phyloP scores from a whole-genome alignment of 2,329 filamentous ascomycete species.

The Phyllosticta paracitricarpa region DNA sequence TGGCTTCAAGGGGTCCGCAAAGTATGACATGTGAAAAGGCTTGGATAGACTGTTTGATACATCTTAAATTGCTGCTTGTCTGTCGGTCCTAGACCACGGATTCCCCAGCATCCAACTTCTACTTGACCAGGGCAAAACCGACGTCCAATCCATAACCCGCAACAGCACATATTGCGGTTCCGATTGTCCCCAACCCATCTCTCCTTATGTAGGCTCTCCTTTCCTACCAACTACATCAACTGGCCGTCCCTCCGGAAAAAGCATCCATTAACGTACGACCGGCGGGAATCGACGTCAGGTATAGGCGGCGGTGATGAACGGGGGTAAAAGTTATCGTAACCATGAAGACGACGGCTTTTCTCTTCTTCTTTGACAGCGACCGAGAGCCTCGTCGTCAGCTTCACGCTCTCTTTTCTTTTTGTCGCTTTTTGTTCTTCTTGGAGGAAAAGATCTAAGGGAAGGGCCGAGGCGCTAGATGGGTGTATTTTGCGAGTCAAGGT shows the following conservation, averaged over 20 bases:
- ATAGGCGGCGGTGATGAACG: constrained; percentile 1
- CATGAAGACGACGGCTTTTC: background rate
- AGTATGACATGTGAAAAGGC: too few relatives aligned
- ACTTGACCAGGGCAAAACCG: too few relatives aligned
- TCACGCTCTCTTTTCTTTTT: background rate
- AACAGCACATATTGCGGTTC: too few relatives aligned
- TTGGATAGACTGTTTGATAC: too few relatives aligned
- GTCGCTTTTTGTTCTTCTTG: background rate
- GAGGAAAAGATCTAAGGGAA: background rate
- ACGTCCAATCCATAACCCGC: too few relatives aligned
- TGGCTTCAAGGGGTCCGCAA: too few relatives aligned
- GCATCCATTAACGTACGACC: constrained; percentile 9
- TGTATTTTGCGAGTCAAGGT: background rate
- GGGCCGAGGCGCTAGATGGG: background rate
- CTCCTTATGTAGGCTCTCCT: too few relatives aligned
- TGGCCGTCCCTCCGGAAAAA: constrained; percentile 10
- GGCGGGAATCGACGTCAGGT: background rate
- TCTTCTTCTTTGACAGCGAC: background rate
- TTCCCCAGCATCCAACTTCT: too few relatives aligned
- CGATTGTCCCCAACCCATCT: too few relatives aligned
- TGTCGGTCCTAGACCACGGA: too few relatives aligned
- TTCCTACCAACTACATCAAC: background rate
- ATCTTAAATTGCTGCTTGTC: too few relatives aligned
- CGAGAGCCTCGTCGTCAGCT: constrained; percentile 2
- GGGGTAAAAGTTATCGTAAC: background rate